These are phyloP conservation scores for Symbiodinium natans DNA, from an alignment of 73 alveolate genomes.

Conservation along the genomic window DNA sequence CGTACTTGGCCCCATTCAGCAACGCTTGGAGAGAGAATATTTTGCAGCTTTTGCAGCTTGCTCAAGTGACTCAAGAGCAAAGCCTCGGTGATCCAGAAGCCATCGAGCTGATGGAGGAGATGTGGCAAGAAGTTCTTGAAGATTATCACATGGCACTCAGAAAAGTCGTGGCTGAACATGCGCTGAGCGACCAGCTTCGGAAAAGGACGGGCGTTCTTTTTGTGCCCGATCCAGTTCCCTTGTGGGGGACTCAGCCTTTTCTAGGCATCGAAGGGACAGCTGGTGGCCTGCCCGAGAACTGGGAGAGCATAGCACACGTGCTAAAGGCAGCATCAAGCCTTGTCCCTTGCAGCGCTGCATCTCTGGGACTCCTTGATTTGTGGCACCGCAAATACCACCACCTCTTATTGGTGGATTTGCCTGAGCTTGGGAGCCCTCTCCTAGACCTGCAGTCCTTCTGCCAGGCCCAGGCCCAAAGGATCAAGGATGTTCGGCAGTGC, in stretches of 20 bases:
- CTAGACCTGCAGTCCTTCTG: slow-evolving; percentile 69
- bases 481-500: background rate
- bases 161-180: slow-evolving; percentile 63
- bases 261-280: slow-evolving; percentile 83
- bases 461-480: slow-evolving; percentile 22
- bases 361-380: slow-evolving; percentile 23
- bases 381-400: slow-evolving; percentile 45
- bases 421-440: slow-evolving; percentile 20
- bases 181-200: slow-evolving; percentile 52
- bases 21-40: slow-evolving; percentile 27
- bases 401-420: slow-evolving; percentile 62
- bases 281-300: slow-evolving; percentile 66
- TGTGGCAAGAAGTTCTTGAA: slow-evolving; percentile 74
- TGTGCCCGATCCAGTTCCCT: slow-evolving; percentile 59
- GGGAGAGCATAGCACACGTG: slow-evolving; percentile 60
- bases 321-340: background rate
- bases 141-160: slow-evolving; percentile 74
- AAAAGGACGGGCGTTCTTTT: slow-evolving; percentile 34
- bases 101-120: slow-evolving; percentile 37
- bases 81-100: background rate
- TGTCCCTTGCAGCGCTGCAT: slow-evolving; percentile 66
- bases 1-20: slow-evolving; percentile 78
- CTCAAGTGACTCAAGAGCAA: no score
- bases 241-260: slow-evolving; percentile 69
- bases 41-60: background rate